phyloP scores from a whole-genome alignment of 768 basidiomycete genomes.

The Royoungia palumana region DNA sequence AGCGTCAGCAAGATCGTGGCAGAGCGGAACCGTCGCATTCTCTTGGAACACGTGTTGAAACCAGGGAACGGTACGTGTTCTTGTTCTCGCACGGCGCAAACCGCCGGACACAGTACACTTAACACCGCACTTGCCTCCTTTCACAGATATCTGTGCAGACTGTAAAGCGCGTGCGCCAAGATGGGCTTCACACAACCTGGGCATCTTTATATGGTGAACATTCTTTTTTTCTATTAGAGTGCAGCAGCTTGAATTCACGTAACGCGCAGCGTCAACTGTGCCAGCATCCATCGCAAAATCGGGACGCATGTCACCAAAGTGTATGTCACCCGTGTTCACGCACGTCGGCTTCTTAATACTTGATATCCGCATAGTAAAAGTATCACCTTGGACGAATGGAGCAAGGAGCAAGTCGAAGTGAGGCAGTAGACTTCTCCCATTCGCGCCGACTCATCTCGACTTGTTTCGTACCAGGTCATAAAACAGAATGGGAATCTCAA shows the following conservation, averaged over 20 bases:
- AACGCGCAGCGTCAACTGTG: conserved; percentile 68
- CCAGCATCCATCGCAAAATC: conserved; percentile 90
- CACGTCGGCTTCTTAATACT: neutral
- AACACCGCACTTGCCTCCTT: conserved; percentile 10
- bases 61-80: conserved; percentile 76
- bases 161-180: conserved; percentile 83
- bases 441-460: conserved; percentile 9
- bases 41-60: conserved; percentile 64
- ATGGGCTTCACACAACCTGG: conserved; percentile 88
- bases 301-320: conserved; percentile 94
- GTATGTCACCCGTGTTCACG: conserved; percentile 44
- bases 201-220: conserved; percentile 80
- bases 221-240: neutral
- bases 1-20: conserved; percentile 53
- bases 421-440: conserved; percentile 21
- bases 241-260: conserved; percentile 7
- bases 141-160: conserved; percentile 83
- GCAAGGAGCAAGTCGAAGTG: conserved; percentile 86
- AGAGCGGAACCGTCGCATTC: conserved; percentile 61
- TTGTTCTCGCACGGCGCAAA: neutral
- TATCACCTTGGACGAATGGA: conserved; percentile 83
- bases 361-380: conserved; percentile 63
- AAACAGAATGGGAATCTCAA: conserved; percentile 75
- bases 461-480: conserved; percentile 55
- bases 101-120: neutral